Evolutionary conservation across 352 stramenopile species (phyloP).

Genomic region (Phytophthora litchii): DNA sequence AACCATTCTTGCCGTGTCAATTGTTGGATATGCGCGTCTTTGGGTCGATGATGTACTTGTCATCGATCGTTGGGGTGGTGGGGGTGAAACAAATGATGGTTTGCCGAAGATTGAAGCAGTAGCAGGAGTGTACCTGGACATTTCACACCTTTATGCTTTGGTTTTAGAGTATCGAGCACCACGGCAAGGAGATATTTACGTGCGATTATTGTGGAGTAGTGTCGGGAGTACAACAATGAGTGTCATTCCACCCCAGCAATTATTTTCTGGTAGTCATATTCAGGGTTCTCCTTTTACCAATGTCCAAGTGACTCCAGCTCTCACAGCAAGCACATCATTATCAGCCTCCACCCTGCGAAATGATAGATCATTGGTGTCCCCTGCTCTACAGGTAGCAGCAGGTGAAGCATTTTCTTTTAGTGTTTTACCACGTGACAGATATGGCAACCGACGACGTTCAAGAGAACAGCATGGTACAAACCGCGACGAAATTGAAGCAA

Average conservation of each 20-base stretch:
- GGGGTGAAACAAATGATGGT: slow-evolving; percentile 27
- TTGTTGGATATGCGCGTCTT: slow-evolving; percentile 60
- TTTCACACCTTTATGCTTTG: slow-evolving; percentile 49
- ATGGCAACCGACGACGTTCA: slow-evolving; percentile 48
- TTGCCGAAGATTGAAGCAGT: slow-evolving; percentile 20
- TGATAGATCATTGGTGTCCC: slow-evolving; percentile 4
- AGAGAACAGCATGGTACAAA: slow-evolving; percentile 12
- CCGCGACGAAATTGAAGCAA: slow-evolving; percentile 43
- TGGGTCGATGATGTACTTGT: slow-evolving; percentile 71
- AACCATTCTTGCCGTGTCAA: slow-evolving; percentile 52
- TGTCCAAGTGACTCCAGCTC: slow-evolving; percentile 42
- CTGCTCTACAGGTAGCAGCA: slow-evolving; percentile 28
- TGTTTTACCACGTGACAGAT: slow-evolving; percentile 50
- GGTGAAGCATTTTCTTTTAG: slow-evolving; percentile 42
- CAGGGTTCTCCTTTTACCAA: slow-evolving; percentile 55
- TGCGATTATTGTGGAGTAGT: slow-evolving; percentile 58
- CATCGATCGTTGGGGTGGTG: slow-evolving; percentile 65
- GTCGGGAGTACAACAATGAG: slow-evolving; percentile 37
- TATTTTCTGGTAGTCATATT: slow-evolving; percentile 62
- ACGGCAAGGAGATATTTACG: slow-evolving; percentile 35
- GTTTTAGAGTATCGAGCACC: slow-evolving; percentile 70
- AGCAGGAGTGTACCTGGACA: slow-evolving; percentile 38
- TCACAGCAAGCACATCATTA: slow-evolving; percentile 25
- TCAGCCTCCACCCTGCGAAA: slow-evolving; percentile 23
- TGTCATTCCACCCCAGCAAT: slow-evolving; percentile 44